Evolutionary conservation across 2,329 filamentous ascomycete genomes (phyloP).

Genomic region (Monosporascus cannonballus): DNA sequence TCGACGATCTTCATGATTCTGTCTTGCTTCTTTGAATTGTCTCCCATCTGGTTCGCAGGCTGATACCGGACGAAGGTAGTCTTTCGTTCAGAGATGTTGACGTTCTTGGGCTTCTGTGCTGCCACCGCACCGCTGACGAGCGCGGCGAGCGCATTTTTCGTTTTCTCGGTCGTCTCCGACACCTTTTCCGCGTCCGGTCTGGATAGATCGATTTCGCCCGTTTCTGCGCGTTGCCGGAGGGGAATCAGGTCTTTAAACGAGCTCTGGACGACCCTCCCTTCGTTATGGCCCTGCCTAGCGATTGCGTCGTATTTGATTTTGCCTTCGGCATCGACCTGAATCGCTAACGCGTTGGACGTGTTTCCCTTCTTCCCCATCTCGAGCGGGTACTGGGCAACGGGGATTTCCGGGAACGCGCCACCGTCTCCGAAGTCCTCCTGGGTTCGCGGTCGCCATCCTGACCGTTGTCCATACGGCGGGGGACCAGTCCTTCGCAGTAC

Average conservation of each 20-base stretch:
- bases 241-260: conserved; percentile 97
- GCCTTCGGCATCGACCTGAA: conserved; percentile 85
- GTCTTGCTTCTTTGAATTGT: conserved; percentile 77
- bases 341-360: conserved; percentile 80
- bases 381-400: conserved; percentile 89
- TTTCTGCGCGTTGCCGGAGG: conserved; percentile 84
- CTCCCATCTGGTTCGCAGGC: conserved; percentile 94
- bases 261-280: conserved; percentile 80
- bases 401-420: conserved; percentile 90
- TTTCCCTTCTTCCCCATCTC: conserved; percentile 84
- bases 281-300: conserved; percentile 79
- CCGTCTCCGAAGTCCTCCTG: conserved; percentile 94
- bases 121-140: conserved; percentile 81
- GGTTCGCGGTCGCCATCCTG: conserved; percentile 83
- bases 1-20: conserved; percentile 99
- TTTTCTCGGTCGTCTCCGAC: conserved; percentile 76
- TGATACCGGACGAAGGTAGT: conserved; percentile 95
- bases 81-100: conserved; percentile 73
- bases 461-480: conserved; percentile 79
- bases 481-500: conserved; percentile 76
- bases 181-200: conserved; percentile 82
- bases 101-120: conserved; percentile 92
- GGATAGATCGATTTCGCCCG: conserved; percentile 82
- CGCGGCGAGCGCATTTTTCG: conserved; percentile 75
- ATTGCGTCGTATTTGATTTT: conserved; percentile 97